phyloP scores from a whole-genome alignment of 257 asterid species.

The Leptodermis oblonga region DNA sequence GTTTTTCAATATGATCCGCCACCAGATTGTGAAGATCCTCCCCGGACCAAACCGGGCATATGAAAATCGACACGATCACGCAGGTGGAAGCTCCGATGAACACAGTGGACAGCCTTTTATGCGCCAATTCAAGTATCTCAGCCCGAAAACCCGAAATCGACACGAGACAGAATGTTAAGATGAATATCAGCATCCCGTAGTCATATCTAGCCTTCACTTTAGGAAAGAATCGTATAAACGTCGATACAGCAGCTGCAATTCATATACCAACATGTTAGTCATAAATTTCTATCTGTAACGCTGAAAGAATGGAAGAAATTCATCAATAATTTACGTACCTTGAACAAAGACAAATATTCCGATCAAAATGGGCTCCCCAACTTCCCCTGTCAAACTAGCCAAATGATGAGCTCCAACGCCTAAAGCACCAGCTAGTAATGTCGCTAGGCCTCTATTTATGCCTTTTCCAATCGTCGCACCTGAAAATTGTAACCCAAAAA shows the following conservation, averaged over 20 bases:
- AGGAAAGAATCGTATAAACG: slow-evolving; percentile 67
- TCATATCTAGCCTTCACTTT: slow-evolving; percentile 76
- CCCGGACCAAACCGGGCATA: slow-evolving; percentile 81
- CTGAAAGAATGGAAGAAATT: not conserved
- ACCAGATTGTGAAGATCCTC: slow-evolving; percentile 66
- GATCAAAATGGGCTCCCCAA: slow-evolving; percentile 58
- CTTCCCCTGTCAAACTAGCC: slow-evolving; percentile 47
- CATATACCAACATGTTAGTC: not conserved
- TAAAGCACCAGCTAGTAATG: slow-evolving; percentile 58
- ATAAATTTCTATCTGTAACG: too few species aligned
- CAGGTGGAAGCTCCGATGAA: slow-evolving; percentile 60
- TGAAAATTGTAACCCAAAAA: slow-evolving; percentile 10
- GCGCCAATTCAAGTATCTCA: slow-evolving; percentile 52
- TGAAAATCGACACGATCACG: slow-evolving; percentile 45
- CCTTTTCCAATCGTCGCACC: slow-evolving; percentile 90
- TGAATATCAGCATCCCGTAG: slow-evolving; percentile 68
- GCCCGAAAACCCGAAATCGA: slow-evolving; percentile 60
- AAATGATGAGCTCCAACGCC: slow-evolving; percentile 71
- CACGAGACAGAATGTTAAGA: slow-evolving; percentile 60
- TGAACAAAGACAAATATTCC: slow-evolving; percentile 64
- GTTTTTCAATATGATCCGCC: slow-evolving; percentile 44
- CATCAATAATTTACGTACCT: slow-evolving; percentile 39
- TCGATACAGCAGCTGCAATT: slow-evolving; percentile 55
- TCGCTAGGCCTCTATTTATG: slow-evolving; percentile 67
- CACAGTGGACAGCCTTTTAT: slow-evolving; percentile 50